A percentile compares a stretch with the other conserved stretches of the same genome.
phyloP scores from a whole-genome alignment of 768 basidiomycete genomes.

The Dictyophora rubrovolvata region DNA sequence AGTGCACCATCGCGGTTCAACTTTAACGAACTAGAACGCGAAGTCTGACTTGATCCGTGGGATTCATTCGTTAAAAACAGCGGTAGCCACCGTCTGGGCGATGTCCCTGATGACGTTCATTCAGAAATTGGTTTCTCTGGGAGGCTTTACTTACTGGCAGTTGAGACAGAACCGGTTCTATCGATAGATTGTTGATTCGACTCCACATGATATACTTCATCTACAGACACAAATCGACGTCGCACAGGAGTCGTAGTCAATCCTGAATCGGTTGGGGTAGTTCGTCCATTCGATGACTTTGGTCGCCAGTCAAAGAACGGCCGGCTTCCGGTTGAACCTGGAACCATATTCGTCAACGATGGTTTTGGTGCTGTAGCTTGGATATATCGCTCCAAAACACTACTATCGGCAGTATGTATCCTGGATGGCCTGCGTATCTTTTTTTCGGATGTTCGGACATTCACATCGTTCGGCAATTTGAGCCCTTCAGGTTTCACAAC shows the following conservation, averaged over 20 bases:
- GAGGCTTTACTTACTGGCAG: background rate
- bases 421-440: background rate
- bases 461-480: background rate
- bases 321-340: background rate
- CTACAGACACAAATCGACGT: background rate
- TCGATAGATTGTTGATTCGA: background rate
- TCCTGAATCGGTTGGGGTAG: background rate
- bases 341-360: background rate
- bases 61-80: background rate
- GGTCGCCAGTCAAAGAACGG: background rate
- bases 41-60: slow-evolving; percentile 21
- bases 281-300: background rate
- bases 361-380: background rate
- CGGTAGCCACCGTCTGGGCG: slow-evolving; percentile 11
- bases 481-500: slow-evolving; percentile 43
- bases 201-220: background rate
- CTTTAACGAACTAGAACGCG: background rate
- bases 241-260: background rate
- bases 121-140: background rate
- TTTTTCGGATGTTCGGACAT: background rate
- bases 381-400: background rate
- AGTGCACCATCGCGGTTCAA: background rate
- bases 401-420: background rate
- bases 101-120: background rate
- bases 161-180: background rate